Base-by-base conservation (phyloP, 805 yeast genomes). In the Saturnispora halmiae region DNA sequence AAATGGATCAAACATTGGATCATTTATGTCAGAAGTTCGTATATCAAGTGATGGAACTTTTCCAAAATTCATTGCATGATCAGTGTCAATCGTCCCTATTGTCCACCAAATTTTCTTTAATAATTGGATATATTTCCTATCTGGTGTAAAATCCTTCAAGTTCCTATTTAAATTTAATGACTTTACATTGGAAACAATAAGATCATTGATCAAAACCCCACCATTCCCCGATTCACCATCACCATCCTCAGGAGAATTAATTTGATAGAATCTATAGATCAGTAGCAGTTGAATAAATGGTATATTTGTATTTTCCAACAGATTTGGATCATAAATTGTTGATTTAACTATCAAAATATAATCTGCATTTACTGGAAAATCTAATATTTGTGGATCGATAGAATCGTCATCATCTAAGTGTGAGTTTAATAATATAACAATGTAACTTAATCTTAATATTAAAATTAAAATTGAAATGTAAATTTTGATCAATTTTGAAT, bases 231-330 rank as follows among this genome's bases (percentile, higher is more conserved):
- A 68, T 3, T 58, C 53, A 6, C 73, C 73, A 46, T 73, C 77
- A 18, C 74, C 72, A 49, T 70, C 73, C 49, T 71, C 75, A 4
- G 72, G 75, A 0, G 73, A 60, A 45, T 58, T 48, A 25, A 50
- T 55, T 47, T 58, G 68, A 55, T 73, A 73, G 29, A 60, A 47
- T 43, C 71, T 56, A 27, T 63, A 50, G 31, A 63, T 54, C 32
- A 68, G 45, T 4, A 70, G 54, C 22, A 69, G 58, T 51, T 72
- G 78, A 25, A 72, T 46, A 6, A 69, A 55, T 10, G 65, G 64
- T 26, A 74, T 41, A 27, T 65, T 65, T 5, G 69, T 50, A 40
- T 61, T 60, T 31, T 70, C 55, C 21, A 67, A 50, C 24, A 60
- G 51, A 34, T 68, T 65, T 40, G 64, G 60, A 37, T 62, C 66